Conservation (phyloP, 2,329 filamentous ascomycete genomes). For the Coniella vitis region DNA sequence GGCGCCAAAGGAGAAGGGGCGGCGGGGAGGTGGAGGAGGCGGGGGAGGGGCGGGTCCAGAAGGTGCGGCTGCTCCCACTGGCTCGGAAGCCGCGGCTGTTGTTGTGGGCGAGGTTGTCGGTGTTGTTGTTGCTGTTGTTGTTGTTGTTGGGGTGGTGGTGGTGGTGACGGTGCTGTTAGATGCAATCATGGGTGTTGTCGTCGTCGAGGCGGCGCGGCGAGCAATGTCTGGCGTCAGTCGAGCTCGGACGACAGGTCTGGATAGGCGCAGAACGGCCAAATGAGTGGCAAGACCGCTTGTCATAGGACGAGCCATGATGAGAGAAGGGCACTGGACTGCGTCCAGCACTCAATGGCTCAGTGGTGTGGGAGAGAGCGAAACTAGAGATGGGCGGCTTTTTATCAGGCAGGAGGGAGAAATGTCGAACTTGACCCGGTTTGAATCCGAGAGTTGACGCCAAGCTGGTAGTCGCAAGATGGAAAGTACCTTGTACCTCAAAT, state of each 20-base stretch:
- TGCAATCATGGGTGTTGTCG: no score
- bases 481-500: no score
- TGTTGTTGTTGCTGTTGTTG: not conserved
- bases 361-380: constrained; percentile 9
- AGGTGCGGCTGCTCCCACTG: constrained; percentile 17
- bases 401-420: not conserved
- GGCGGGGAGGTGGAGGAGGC: constrained; percentile 2
- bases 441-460: no score
- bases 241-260: constrained; percentile 12
- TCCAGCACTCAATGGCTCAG: constrained; percentile 28
- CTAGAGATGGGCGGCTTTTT: constrained; percentile 1
- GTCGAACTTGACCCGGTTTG: not conserved
- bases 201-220: constrained; percentile 21
- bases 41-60: constrained; percentile 22
- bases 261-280: constrained; percentile 18
- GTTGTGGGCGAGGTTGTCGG: not conserved
- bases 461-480: no score
- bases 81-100: not conserved
- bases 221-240: constrained; percentile 7
- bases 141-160: no score
- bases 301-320: constrained; percentile 26
- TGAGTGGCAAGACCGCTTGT: constrained; percentile 22
- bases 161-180: no score
- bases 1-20: constrained; percentile 5
- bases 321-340: constrained; percentile 20